phyloP scores from a whole-genome alignment of 139 green algal genomes.

The Chlamydomonas sphaeroides region DNA sequence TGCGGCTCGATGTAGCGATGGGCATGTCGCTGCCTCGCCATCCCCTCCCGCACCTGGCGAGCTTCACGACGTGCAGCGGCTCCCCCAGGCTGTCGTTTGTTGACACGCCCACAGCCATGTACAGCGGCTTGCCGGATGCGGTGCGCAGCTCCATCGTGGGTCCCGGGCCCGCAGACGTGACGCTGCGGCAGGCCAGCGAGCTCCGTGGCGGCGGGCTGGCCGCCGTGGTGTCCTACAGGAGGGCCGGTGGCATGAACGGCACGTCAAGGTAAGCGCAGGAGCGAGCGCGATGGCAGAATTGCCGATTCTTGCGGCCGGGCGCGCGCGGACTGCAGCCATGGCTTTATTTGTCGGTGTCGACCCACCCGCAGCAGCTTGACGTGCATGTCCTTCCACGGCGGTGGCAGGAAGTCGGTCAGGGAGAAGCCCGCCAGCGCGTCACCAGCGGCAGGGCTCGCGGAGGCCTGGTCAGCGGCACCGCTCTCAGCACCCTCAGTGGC shows the following conservation, averaged over 20 bases:
- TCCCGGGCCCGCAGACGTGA: too few relatives aligned
- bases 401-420: conserved; percentile 17
- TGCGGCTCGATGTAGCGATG: too few relatives aligned
- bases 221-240: not conserved
- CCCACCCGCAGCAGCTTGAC: not conserved
- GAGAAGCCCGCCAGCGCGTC: conserved; percentile 6
- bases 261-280: too few relatives aligned
- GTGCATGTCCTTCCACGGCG: conserved; percentile 31
- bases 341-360: too few relatives aligned
- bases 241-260: too few relatives aligned
- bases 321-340: too few relatives aligned
- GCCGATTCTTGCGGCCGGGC: too few relatives aligned
- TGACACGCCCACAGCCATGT: conserved; percentile 1
- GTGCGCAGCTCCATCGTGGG: conserved; percentile 27
- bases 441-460: not conserved
- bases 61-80: not conserved
- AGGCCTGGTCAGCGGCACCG: too few relatives aligned
- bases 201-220: not conserved
- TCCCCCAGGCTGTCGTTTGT: not conserved
- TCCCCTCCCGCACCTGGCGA: too few relatives aligned
- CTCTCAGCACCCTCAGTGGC: too few relatives aligned
- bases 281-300: too few relatives aligned
- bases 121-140: not conserved
- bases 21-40: too few relatives aligned
- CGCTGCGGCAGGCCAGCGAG: not conserved